Conservation (phyloP, 306 rosid genomes). For the Casuarina cunninghamiana region DNA sequence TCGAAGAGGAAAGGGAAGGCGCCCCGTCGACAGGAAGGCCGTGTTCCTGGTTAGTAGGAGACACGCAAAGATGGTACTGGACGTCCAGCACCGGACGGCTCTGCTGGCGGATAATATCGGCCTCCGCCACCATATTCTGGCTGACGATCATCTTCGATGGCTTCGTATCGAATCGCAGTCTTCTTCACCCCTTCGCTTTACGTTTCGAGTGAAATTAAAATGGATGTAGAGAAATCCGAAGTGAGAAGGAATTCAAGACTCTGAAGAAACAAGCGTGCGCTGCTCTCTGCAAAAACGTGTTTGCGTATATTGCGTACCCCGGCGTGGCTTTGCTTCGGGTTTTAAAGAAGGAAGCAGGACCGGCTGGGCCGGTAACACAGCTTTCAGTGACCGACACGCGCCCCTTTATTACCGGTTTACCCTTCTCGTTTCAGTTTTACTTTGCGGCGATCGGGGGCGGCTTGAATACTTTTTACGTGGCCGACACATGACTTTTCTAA, state of each 20-base stretch:
- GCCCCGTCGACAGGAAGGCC: constrained; percentile 51
- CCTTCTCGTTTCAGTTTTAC: neutral
- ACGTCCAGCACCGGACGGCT: constrained; percentile 59
- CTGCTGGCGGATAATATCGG: constrained; percentile 64
- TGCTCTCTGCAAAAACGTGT: no score
- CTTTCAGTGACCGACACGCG: constrained; percentile 18
- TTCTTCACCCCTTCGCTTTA: neutral
- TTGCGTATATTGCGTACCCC: no score
- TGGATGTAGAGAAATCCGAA: no score
- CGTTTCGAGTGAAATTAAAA: no score
- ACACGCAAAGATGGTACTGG: constrained; percentile 60
- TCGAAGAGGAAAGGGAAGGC: constrained; percentile 54
- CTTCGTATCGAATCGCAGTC: constrained; percentile 8
- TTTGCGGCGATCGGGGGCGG: neutral
- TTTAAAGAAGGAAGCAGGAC: neutral
- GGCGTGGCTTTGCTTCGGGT: neutral
- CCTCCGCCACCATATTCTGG: constrained; percentile 57
- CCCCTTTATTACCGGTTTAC: neutral
- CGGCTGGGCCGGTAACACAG: constrained; percentile 24
- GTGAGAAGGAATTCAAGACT: no score
- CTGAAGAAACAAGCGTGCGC: no score
- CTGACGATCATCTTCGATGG: constrained; percentile 47
- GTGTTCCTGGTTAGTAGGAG: constrained; percentile 39
- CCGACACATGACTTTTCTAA: no score
- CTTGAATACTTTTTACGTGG: no score